Evolutionary conservation across 2,329 filamentous ascomycete species (phyloP), one percentile per base, ranked within the genome.

Genomic region (Ilyonectria sp.): DNA sequence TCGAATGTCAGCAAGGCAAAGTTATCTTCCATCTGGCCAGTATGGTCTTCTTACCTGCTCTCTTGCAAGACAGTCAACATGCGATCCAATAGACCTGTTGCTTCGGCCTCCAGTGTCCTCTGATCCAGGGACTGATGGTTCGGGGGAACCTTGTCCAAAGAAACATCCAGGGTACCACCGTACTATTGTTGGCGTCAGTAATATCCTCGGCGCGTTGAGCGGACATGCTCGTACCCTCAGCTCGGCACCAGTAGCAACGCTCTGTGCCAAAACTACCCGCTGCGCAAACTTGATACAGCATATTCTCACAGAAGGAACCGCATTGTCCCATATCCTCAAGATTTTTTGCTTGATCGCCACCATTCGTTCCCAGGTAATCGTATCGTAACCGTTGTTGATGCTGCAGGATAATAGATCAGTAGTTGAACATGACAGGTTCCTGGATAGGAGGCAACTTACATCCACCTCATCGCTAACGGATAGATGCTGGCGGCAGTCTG

Each of bases 271-370:
- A 50, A 99, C 93, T 50, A 98, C 94, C 70, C 94, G 91, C 83
- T 99, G 95, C 43, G 94, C 92, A 80, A 99, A 99, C 82, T 99
- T 99, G 86, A 98, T 92, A 84, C 96, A 98, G 85, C 94, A 97
- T 79, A 98, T 92, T 75, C 92, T 92, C 70, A 98, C 89, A 3
- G 94, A 92, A 13, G 92, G 87, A 15, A 89, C 84, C 19, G 93
- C 91, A 49, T 86, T 88, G 74, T 98, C 95, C 95, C 97, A 98
- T 76, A 96, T 90, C 67, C 90, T 90, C 67, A 99, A 82, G 73
- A 99, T 96, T 75, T 91, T 93, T 62, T 93, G 90, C 84, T 99
- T 99, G 82, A 98, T 95, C 11, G 91, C 88, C 60, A 90, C 87
- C 89, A 98, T 97, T 71, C 91, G 90, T 78, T 96, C 92, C 96